Evolutionary conservation across 164 flowering plant species (phyloP), one percentile per base, ranked within the genome.

Genomic region (Vitis rupestris): DNA sequence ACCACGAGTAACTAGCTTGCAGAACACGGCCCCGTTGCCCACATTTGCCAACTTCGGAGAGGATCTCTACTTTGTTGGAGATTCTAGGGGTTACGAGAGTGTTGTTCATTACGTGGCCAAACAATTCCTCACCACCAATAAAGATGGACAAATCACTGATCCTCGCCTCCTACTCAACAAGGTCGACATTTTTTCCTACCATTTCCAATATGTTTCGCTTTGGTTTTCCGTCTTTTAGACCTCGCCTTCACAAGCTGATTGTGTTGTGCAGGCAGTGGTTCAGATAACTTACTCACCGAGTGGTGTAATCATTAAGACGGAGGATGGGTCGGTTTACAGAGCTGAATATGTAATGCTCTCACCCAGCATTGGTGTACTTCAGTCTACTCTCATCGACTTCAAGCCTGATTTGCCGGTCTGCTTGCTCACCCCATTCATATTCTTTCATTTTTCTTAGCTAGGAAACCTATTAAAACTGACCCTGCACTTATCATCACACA

Each of bases 301-400:
- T 80, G 89, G 94, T 72, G 91, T 89, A 8, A 72, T 74, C 10
- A 89, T 92, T 62, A 89, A 64, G 79, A 88, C 97, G 47, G 98
- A 94, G 80, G 98, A 94, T 70, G 91, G 90, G 57, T 86, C 71
- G 75, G 61, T 80, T 57, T 94, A 85, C 79, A 84, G 86, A 74
- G 97, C 96, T 68, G 79, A 79, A 72, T 90, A 92, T 76, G 80
- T 88, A 23, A 87, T 92, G 80, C 76, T 87, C 85, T 90, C 97
- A 4, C 96, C 79, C 70, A 92, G 97, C 80, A 87, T 94, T 71
- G 98, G 98, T 7, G 97, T 94, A 70, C 97, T 94, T 74, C 90
- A 89, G 79, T 88, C 93, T 83, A 78, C 88, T 64, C 93, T 92
- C 74, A 90, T 94, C 75, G 74, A 87, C 70, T 89, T 90, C 78